Conservation (phyloP, 192 early-diverging fungal genomes). For the Backusella macrospora region DNA sequence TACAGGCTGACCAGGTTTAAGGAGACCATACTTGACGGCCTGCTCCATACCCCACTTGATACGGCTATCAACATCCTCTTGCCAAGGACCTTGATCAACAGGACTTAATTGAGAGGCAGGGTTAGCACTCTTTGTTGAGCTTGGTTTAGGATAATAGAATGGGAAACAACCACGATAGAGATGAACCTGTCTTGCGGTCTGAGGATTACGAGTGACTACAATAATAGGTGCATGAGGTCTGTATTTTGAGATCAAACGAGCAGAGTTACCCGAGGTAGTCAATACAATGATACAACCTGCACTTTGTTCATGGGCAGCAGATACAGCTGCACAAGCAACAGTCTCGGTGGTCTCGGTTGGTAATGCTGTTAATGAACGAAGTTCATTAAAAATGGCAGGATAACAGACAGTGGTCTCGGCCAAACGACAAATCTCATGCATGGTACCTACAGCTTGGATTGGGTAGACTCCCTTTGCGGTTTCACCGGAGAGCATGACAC, state of each 20-base stretch:
- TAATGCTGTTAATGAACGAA: constrained; percentile 72
- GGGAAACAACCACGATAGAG: constrained; percentile 83
- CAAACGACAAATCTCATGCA: constrained; percentile 89
- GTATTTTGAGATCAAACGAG: constrained; percentile 92
- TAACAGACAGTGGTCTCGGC: constrained; percentile 96
- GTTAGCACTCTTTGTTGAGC: constrained; percentile 16
- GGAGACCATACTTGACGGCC: constrained; percentile 63
- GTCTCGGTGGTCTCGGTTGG: constrained; percentile 90
- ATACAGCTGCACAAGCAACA: constrained; percentile 88
- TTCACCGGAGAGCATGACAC: constrained; percentile 99
- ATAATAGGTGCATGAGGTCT: constrained; percentile 90
- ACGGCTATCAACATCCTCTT: constrained; percentile 80
- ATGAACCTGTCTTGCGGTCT: constrained; percentile 75
- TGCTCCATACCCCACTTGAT: constrained; percentile 77
- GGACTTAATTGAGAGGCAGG: constrained; percentile 37
- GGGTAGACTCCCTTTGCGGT: constrained; percentile 96
- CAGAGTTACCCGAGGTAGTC: constrained; percentile 87
- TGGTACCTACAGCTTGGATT: constrained; percentile 88
- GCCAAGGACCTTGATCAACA: constrained; percentile 66
- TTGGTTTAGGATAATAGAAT: constrained; percentile 65
- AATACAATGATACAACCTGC: constrained; percentile 90
- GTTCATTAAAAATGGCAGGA: constrained; percentile 89
- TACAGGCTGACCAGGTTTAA: constrained; percentile 67
- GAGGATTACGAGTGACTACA: constrained; percentile 82
- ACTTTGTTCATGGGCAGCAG: constrained; percentile 78